Evolutionary conservation across 164 flowering plant species (phyloP).

Genomic region (Chimonanthus praecox): DNA sequence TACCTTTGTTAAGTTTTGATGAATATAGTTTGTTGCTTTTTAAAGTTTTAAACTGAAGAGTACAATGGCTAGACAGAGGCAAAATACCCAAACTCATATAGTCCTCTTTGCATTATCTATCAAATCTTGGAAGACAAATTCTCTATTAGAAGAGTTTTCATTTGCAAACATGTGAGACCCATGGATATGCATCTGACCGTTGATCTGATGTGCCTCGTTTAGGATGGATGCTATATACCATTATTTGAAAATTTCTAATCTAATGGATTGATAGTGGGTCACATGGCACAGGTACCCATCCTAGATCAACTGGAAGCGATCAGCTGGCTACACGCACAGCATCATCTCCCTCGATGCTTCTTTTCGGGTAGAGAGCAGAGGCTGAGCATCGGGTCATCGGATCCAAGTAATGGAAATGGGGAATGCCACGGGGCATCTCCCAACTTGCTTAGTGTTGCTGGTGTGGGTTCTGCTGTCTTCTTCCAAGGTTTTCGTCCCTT

Average conservation of each 20-base stretch:
- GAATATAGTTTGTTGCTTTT: no score
- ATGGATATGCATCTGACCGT: background rate
- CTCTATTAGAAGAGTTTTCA: background rate
- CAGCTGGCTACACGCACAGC: conserved; percentile 76
- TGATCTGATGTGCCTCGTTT: background rate
- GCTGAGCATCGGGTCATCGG: conserved; percentile 4
- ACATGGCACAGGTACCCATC: conserved; percentile 61
- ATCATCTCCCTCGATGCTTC: conserved; percentile 60
- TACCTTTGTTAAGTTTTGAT: no score
- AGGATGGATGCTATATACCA: background rate
- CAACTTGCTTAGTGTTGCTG: conserved; percentile 67
- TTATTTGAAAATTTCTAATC: background rate
- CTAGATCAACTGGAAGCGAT: conserved; percentile 60
- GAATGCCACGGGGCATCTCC: conserved; percentile 8
- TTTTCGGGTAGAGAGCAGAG: conserved; percentile 59
- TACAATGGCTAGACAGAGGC: no score
- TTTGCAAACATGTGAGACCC: background rate
- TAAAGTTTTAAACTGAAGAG: no score
- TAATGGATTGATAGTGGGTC: background rate
- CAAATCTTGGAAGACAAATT: no score
- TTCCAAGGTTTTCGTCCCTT: conserved; percentile 59
- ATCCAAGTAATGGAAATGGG: conserved; percentile 24
- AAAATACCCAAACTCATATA: no score
- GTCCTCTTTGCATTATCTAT: no score
- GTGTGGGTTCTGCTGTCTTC: conserved; percentile 84